phyloP scores from a whole-genome alignment of 257 asterid genomes.

The Solanum medicagineum region DNA sequence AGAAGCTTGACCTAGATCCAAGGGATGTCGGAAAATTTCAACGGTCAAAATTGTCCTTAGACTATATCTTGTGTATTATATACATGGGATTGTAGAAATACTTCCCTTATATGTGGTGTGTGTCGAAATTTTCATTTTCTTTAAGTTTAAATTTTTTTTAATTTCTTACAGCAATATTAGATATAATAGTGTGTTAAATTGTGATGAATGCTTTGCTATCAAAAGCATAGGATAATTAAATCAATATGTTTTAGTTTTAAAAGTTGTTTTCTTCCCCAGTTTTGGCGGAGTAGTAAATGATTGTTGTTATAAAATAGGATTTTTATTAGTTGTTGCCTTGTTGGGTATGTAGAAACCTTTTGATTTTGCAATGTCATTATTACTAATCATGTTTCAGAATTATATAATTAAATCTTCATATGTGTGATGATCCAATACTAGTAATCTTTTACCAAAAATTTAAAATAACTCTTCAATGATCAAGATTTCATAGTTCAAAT shows the following conservation, averaged over 20 bases:
- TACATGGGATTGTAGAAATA: slow-evolving; percentile 36
- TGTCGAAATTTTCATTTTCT: slow-evolving; percentile 8
- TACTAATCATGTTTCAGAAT: slow-evolving; percentile 16
- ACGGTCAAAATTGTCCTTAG: slow-evolving; percentile 3
- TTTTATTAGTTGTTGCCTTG: not conserved
- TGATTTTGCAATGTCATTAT: slow-evolving; percentile 12
- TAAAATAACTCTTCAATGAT: not conserved
- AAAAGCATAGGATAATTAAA: slow-evolving; percentile 31
- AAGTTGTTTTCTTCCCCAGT: not conserved
- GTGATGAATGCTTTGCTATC: slow-evolving; percentile 36
- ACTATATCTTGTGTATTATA: slow-evolving; percentile 41
- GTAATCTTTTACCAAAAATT: not conserved
- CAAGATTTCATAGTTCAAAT: not conserved
- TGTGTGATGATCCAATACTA: not conserved
- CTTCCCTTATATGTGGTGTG: slow-evolving; percentile 35
- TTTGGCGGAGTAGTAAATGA: slow-evolving; percentile 3
- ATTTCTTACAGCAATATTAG: slow-evolving; percentile 12
- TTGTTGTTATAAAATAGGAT: slow-evolving; percentile 2
- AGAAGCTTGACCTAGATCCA: not conserved
- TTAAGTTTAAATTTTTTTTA: not conserved
- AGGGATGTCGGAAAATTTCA: not conserved
- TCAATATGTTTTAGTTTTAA: slow-evolving; percentile 8
- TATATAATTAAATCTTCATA: not conserved
- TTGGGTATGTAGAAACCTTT: not conserved
- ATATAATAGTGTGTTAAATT: slow-evolving; percentile 41